phyloP scores from a whole-genome alignment of 805 yeast genomes.

The Suhomyces emberorum region DNA sequence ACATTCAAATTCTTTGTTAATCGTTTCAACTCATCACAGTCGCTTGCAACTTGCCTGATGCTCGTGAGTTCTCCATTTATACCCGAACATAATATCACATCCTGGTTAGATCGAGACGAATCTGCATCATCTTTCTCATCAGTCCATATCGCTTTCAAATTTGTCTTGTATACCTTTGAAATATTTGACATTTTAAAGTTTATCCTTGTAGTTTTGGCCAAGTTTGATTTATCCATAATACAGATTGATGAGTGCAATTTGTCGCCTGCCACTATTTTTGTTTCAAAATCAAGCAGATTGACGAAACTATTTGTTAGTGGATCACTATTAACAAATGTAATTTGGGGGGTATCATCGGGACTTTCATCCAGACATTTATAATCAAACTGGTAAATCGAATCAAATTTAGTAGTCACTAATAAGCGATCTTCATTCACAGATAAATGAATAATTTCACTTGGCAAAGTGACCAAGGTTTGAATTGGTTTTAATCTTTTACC shows the following conservation, averaged over 20 bases:
- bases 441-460: conserved; percentile 30
- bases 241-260: conserved; percentile 33
- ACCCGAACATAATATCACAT: conserved; percentile 25
- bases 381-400: conserved; percentile 32
- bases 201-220: conserved; percentile 7
- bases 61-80: conserved; percentile 36
- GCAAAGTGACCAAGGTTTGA: conserved; percentile 18
- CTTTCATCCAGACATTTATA: conserved; percentile 9
- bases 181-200: conserved; percentile 24
- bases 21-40: conserved; percentile 12
- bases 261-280: conserved; percentile 30
- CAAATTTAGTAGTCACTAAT: conserved; percentile 30
- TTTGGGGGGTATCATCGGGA: conserved; percentile 1
- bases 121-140: conserved; percentile 4
- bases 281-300: conserved; percentile 24
- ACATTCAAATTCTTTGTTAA: conserved; percentile 13
- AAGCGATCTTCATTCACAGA: conserved; percentile 15
- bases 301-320: conserved; percentile 31
- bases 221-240: conserved; percentile 17
- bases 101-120: not conserved
- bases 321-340: conserved; percentile 24
- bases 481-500: conserved; percentile 32
- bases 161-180: conserved; percentile 29
- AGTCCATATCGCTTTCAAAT: conserved; percentile 22
- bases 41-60: conserved; percentile 14